Evolutionary conservation across 345 rosid genomes (phyloP), one percentile per base, ranked within the genome.

Genomic region (Moricandia moricandioides): DNA sequence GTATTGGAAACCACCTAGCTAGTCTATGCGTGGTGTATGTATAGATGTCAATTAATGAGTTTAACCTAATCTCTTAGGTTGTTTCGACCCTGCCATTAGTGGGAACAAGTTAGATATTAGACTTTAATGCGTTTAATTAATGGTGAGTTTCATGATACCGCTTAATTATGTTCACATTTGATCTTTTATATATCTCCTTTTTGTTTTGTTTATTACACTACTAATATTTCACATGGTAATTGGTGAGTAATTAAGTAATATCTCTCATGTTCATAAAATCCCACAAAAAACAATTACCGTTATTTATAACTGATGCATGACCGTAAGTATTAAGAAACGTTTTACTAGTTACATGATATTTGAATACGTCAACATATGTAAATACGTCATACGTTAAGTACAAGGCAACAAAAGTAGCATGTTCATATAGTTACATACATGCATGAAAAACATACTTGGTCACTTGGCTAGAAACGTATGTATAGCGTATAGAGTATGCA

Each of bases 251-350:
- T 18, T 3, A 52, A 27, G 37, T 62, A 8, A 55, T 51, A 57
- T 77, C 40, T 77, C 40, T 77, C 71, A 60, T 70, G 71, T 77
- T 77, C 55, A 56, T 40, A 70, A 70, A 31, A 76, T 43, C 65
- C 75, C 70, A 76, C 16, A 43, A 13, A 43, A 11, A 33, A 9
- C 7, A 40, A 31, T 31, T 21, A 45, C 33, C 54, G 69, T 66
- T 65, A 66, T 67, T 67, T 62, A 73, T 62, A 72, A 79, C 74
- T 49, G 67, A 39, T 79, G 60, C 34, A 47, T 34, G 37, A 2
- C 29, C 34, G 37, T 51, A 21, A 18, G 13, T 72, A 18, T 73
- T 30, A 67, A 71, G 29, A 73, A 73, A 49, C 65, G 66, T 68
- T 73, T 49, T 11, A 63, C 54, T 40, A 8, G 16, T 37, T 55